Percentiles rank a stretch among this genome's conserved stretches.
Evolutionary conservation across 208 protist species (phyloP).

Genomic region (Phytomonas francai): DNA sequence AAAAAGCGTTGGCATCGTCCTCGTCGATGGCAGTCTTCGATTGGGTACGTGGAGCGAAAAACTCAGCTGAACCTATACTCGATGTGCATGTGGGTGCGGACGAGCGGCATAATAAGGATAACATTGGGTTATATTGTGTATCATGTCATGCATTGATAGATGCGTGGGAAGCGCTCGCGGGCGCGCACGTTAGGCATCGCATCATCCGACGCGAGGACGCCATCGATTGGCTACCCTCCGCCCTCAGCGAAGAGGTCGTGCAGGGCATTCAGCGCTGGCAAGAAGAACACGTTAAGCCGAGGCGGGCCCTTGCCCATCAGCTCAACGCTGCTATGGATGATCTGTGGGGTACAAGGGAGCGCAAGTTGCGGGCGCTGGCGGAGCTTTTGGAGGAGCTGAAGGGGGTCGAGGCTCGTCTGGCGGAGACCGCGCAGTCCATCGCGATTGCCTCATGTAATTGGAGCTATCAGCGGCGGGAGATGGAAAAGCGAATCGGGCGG

Average conservation of each 20-base stretch:
- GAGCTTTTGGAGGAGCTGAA: constrained; percentile 33
- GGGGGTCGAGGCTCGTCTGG: constrained; percentile 29
- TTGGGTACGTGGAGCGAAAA: no score
- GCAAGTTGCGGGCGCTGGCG: constrained; percentile 24
- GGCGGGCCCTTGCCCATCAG: constrained; percentile 26
- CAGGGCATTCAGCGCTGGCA: constrained; percentile 22
- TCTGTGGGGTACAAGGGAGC: constrained; percentile 18
- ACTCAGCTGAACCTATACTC: no score
- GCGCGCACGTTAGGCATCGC: constrained; percentile 62
- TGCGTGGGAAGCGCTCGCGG: constrained; percentile 41
- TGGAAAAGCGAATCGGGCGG: constrained; percentile 15
- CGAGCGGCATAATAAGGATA: constrained; percentile 8
- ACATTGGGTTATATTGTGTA: constrained; percentile 33
- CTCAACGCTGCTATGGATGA: constrained; percentile 17
- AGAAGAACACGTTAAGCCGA: constrained; percentile 32
- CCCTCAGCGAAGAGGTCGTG: constrained; percentile 30
- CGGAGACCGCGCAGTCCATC: constrained; percentile 23
- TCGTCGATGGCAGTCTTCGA: no score
- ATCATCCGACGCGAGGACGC: constrained; percentile 44
- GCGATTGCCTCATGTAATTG: constrained; percentile 46
- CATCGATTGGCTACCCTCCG: constrained; percentile 31
- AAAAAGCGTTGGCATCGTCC: no score
- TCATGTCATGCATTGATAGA: constrained; percentile 47
- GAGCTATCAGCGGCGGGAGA: constrained; percentile 26
- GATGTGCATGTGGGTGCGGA: neutral